Percentiles rank a stretch among this genome's conserved stretches.
phyloP scores from a whole-genome alignment of 441 rosid species.

The Populus hybrid region DNA sequence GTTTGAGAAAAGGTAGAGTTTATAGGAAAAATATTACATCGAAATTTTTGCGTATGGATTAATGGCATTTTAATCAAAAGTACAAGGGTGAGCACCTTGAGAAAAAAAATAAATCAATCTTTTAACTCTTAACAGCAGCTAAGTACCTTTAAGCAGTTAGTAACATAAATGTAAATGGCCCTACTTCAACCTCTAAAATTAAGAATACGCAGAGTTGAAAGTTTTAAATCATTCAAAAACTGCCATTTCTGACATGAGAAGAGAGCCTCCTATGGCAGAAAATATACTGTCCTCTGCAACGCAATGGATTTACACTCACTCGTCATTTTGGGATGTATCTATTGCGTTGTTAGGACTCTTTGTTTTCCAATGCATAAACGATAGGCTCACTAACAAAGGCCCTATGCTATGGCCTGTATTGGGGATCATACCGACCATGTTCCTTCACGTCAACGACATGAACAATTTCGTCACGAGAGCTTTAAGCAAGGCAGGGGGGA shows the following conservation, averaged over 20 bases:
- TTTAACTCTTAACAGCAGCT: not conserved
- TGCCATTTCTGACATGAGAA: not conserved
- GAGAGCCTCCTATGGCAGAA: not conserved
- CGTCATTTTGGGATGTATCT: slow-evolving; percentile 39
- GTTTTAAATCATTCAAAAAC: not conserved
- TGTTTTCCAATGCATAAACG: slow-evolving; percentile 44
- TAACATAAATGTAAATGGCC: not conserved
- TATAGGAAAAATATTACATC: not conserved
- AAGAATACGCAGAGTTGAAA: not conserved
- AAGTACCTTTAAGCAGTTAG: not conserved
- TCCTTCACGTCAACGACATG: slow-evolving; percentile 27
- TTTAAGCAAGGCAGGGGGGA: slow-evolving; percentile 44
- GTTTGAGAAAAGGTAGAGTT: too few species aligned
- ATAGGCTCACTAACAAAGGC: slow-evolving; percentile 53
- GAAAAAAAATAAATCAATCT: not conserved
- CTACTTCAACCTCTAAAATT: not conserved
- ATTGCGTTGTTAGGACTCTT: slow-evolving; percentile 44
- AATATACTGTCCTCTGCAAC: slow-evolving; percentile 12
- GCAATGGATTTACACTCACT: slow-evolving; percentile 26
- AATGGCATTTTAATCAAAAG: not conserved
- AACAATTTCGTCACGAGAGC: slow-evolving; percentile 41
- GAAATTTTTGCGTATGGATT: not conserved
- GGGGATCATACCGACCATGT: slow-evolving; percentile 44
- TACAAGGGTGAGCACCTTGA: not conserved
- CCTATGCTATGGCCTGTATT: slow-evolving; percentile 65